Evolutionary conservation across 2,329 filamentous ascomycete genomes (phyloP).

Genomic region (Penicillium paneum): DNA sequence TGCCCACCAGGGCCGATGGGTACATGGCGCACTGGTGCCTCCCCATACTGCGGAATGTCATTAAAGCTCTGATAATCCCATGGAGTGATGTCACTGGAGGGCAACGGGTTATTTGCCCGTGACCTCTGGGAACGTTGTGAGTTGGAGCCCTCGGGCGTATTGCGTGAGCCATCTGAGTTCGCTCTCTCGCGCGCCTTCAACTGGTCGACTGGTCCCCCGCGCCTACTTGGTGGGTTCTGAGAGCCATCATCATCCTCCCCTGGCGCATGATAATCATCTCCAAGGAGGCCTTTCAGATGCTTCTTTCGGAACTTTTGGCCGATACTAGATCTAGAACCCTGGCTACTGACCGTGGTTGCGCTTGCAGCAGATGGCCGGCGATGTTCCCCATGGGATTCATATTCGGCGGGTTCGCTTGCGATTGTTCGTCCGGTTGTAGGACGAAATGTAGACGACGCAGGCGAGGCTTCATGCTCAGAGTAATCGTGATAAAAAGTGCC

Average conservation of each 20-base stretch:
- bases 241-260: constrained; percentile 68
- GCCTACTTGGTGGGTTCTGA: constrained; percentile 32
- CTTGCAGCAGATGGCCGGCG: constrained; percentile 85
- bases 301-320: constrained; percentile 72
- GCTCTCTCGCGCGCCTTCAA: constrained; percentile 68
- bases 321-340: constrained; percentile 71
- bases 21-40: constrained; percentile 70
- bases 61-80: constrained; percentile 89
- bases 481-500: constrained; percentile 40
- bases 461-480: constrained; percentile 46
- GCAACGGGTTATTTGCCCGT: constrained; percentile 66
- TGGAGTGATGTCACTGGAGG: constrained; percentile 91
- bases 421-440: constrained; percentile 53
- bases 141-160: constrained; percentile 46
- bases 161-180: constrained; percentile 71
- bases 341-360: constrained; percentile 79
- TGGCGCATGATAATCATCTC: constrained; percentile 75
- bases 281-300: constrained; percentile 87
- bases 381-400: constrained; percentile 64
- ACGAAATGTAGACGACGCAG: constrained; percentile 68
- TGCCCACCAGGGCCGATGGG: constrained; percentile 68
- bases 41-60: constrained; percentile 73
- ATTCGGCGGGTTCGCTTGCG: constrained; percentile 60
- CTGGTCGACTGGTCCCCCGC: constrained; percentile 47
- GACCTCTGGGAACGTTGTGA: constrained; percentile 76